phyloP scores from a whole-genome alignment of 1,139 yeast species.

The Debaryomycetaceae sp. region DNA sequence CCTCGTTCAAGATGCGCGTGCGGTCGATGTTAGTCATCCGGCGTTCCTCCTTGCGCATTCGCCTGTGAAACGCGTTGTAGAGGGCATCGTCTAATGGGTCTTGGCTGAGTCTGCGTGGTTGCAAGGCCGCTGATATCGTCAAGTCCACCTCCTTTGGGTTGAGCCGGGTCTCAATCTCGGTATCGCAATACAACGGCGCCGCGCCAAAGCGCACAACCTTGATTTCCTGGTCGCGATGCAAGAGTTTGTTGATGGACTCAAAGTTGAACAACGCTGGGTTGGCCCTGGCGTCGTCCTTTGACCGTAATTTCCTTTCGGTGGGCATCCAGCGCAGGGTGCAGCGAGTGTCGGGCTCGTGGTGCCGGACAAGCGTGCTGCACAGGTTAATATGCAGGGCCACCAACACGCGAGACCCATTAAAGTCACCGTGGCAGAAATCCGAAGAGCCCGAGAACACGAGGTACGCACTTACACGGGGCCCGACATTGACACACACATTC shows the following conservation, averaged over 20 bases:
- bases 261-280: conserved; percentile 24
- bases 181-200: too few species aligned
- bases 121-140: conserved; percentile 10
- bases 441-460: conserved; percentile 2
- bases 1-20: conserved; percentile 44
- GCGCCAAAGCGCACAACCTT: too few species aligned
- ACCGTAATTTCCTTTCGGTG: conserved; percentile 12
- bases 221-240: conserved; percentile 21
- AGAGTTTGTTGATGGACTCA: conserved; percentile 24
- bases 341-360: too few species aligned
- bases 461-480: conserved; percentile 1
- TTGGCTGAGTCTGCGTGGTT: conserved; percentile 16
- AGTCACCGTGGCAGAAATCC: too few species aligned
- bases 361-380: too few species aligned
- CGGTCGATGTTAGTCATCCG: conserved; percentile 58
- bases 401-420: too few species aligned
- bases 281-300: conserved; percentile 9
- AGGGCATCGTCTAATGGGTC: conserved; percentile 46
- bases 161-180: conserved; percentile 10
- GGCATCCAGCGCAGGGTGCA: conserved; percentile 7
- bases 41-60: conserved; percentile 65
- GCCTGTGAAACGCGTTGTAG: conserved; percentile 50
- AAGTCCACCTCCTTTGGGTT: neutral
- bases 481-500: conserved; percentile 1
- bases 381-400: too few species aligned